Evolutionary conservation across 2,329 filamentous ascomycete species (phyloP), one percentile per base, ranked within the genome.

Genomic region (Tolypocladium endophyticum): DNA sequence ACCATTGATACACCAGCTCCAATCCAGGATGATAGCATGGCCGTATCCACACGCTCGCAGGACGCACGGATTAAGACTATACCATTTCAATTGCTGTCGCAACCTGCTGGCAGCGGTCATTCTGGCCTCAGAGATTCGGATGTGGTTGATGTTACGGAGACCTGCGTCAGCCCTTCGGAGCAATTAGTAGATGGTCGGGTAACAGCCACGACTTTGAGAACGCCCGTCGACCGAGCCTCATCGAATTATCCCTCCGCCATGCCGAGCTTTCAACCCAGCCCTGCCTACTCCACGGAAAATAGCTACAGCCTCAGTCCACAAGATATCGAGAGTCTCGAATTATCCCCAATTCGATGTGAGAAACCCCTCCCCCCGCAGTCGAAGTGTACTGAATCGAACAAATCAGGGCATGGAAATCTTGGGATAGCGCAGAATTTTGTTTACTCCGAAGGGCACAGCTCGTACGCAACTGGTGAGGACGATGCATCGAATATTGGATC

Each of bases 301-400:
- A 56, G 69, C 33, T 68, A 72, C 58, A 64, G 63, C 56, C 64
- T 75, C 16, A 69, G 67, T 16, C 60, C 65, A 12, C 64, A 68
- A 59, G 73, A 74, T 33, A 61, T 76, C 1, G 65, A 75, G 53
- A 71, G 64, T 11, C 67, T 76, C 50, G 67, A 74, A 39, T 58
- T 74, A 25, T 73, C 71, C 4, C 72, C 73, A 23, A 71, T 74
- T 50, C 66, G 63, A 39, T 71, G 74, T 73, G 57, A 61, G 72
- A 30, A 16, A 6, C 9, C 1, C 12, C 35, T 25, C 16, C 9
- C n/a, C 12, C 23, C 39, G 9, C 12, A 14, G 25, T 5, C 16
- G 55, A 39, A 35, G n/a, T 23, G 41, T 25, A 30, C 41, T 35
- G 3, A 43, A 50, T 8, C 7, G 18, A n/a, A 45, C 16, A 39